phyloP scores from a whole-genome alignment of 495 filamentous ascomycete genomes.

The Lophiotrema nucula region DNA sequence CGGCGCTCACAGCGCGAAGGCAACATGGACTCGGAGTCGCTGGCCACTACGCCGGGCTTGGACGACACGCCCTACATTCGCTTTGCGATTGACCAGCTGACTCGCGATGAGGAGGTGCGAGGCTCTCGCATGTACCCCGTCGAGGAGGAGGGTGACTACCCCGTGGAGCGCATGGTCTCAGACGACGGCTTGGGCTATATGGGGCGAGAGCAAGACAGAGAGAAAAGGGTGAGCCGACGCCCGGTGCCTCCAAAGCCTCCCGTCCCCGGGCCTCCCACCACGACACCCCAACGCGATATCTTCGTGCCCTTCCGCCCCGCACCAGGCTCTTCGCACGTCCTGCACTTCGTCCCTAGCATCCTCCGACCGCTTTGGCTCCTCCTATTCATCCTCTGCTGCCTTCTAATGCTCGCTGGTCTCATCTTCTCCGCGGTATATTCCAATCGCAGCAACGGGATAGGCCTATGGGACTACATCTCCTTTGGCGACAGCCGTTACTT shows the following conservation, averaged over 20 bases:
- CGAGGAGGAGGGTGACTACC: conserved; percentile 28
- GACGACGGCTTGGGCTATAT: conserved; percentile 35
- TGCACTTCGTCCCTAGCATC: conserved; percentile 65
- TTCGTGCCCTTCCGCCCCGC: conserved; percentile 55
- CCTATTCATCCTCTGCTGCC: conserved; percentile 56
- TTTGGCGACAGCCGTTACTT: conserved; percentile 76
- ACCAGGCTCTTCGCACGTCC: conserved; percentile 50
- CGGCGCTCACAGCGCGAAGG: neutral
- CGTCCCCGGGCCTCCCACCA: neutral
- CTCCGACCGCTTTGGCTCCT: conserved; percentile 63
- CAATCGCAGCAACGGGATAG: conserved; percentile 49
- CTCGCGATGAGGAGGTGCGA: conserved; percentile 59
- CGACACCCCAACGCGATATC: conserved; percentile 39
- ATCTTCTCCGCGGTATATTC: conserved; percentile 75
- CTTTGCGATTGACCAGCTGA: conserved; percentile 72
- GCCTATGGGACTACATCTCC: conserved; percentile 63
- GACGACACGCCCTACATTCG: conserved; percentile 70
- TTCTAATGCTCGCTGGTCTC: conserved; percentile 70
- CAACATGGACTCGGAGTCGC: conserved; percentile 38
- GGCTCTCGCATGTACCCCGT: conserved; percentile 33
- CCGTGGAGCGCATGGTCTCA: conserved; percentile 30
- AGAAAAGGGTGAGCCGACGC: conserved; percentile 13
- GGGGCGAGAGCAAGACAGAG: conserved; percentile 18
- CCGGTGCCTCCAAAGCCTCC: conserved; percentile 4
- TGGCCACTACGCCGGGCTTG: conserved; percentile 59